A percentile compares a stretch with the other conserved stretches of the same genome.
Evolutionary conservation across 768 basidiomycete genomes (phyloP).

Genomic region (Mrakia blollopis): DNA sequence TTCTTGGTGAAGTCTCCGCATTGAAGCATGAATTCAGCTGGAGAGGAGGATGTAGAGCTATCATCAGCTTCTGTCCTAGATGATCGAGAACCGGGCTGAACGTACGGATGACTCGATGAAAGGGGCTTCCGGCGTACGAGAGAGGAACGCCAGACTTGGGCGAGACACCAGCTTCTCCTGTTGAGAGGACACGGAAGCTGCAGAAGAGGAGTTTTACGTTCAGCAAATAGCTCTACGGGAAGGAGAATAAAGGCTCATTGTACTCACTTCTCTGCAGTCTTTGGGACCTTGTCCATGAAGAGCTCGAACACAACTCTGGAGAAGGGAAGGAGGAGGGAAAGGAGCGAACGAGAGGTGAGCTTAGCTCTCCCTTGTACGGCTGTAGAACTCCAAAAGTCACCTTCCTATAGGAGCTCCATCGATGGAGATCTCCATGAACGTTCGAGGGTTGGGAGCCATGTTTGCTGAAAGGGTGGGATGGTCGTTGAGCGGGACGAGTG

Average conservation of each 20-base stretch:
- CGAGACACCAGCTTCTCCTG: slow-evolving; percentile 66
- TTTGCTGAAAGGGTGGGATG: neutral
- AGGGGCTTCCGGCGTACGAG: slow-evolving; percentile 64
- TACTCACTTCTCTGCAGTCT: slow-evolving; percentile 70
- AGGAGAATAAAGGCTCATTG: too few relatives aligned
- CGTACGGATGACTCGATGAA: slow-evolving; percentile 32
- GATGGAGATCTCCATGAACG: slow-evolving; percentile 27
- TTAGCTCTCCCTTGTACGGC: neutral
- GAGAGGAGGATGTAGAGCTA: neutral
- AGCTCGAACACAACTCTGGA: slow-evolving; percentile 54
- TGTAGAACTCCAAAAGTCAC: neutral
- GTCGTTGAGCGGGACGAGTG: neutral
- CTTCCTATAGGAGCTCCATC: slow-evolving; percentile 8
- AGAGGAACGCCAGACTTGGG: slow-evolving; percentile 59
- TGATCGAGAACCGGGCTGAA: neutral
- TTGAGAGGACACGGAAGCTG: slow-evolving; percentile 81
- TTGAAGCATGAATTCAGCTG: slow-evolving; percentile 69
- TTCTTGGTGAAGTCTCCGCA: slow-evolving; percentile 72
- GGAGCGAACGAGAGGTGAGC: neutral
- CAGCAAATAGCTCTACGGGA: neutral
- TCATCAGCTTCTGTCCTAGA: neutral
- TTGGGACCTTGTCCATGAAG: slow-evolving; percentile 56
- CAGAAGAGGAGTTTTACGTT: neutral
- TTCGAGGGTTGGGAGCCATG: slow-evolving; percentile 31
- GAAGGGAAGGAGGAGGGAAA: neutral